Base-by-base conservation (phyloP, 768 basidiomycete species). In the Mycena crocata region DNA sequence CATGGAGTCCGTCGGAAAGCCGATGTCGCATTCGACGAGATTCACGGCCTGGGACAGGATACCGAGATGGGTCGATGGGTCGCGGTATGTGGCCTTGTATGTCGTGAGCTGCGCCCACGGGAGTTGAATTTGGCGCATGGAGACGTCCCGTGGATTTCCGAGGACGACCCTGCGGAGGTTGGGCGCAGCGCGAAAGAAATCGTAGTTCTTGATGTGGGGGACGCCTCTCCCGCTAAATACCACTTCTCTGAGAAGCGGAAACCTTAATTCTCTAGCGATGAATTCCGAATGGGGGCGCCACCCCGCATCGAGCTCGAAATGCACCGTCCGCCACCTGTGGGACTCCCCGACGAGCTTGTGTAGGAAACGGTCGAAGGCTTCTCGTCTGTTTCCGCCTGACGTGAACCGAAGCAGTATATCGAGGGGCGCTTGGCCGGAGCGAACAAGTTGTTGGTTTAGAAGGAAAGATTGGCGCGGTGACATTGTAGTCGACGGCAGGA, bases 1-100 rank as follows among this genome's bases (percentile, higher is more conserved):
- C 8, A 31, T 3, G n/a, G 15, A 5, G 3, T 32, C 6, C 6
- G 26, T 1, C 5, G 4, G 30, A 21, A 49, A 37, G 37, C 39
- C 46, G 0, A 59, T 8, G 21, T 59, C 45, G 45, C 57, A 59
- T 26, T 59, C 57, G 21, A 59, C 45, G 21, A 59, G 57, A 19
- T 48, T 59, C n/a, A 24, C 8, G 3, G 57, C 23, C 0, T 31
- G 21, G 32, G 57, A 32, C 3, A 49, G 57, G 28, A 26, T 48
- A 3, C 24, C 21, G 26, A 48, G 30, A 24, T 34, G 45, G 15
- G 24, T 59, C 10, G 12, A 6, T 6, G 12, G 24, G 30, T 44
- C 9, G 14, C 21, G 5, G 17, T 48, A 48, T 12, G 45, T 48
- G 15, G 45, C 57, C 12, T 46, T 59, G 19, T 59, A 59, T 0